Base-by-base conservation (phyloP, 805 yeast genomes). In the Saccharomycopsis schoenii region DNA sequence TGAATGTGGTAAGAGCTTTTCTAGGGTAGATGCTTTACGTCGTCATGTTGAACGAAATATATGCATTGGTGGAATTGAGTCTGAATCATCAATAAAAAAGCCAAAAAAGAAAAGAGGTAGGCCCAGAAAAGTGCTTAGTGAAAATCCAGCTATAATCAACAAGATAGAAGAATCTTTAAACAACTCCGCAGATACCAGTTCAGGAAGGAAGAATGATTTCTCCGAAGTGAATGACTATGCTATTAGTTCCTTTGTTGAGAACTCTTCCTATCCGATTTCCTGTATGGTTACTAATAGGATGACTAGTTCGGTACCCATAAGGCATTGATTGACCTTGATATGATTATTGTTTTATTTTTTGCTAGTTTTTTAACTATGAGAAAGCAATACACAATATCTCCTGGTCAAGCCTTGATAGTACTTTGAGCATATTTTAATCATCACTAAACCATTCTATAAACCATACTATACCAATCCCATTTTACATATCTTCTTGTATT, bases 1-100 rank as follows among this genome's bases (percentile, higher is more conserved):
- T 73, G 87, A 88, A 0, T 96, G 99, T 75, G 97, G 97, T n/a
- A 93, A 92, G 73, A 85, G 85, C 64, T 94, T 94, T 74, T 85
- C 93, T 1, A 79, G 98, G 62, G 86, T 88, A 59, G 97, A 94
- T 75, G 97, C 97, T 0, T 75, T 92, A 71, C 83, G 83, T 66
- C 81, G 93, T 64, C 99, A 93, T 70, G 77, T 89, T 65, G 77
- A 83, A 55, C 80, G 96, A 66, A 83, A 84, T 74, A 89, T 90
- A 47, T 92, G 97, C 69, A 67, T 74, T n/a, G 96, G 96, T 21
- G 96, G 93, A 1, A 71, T 83, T 11, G 71, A 72, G 2, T 73
- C 70, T 58, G 71, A 67, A 25, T 69, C 68, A n/a, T 71, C 70
- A n/a, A 61, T 65, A 64, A 70, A 66, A 47, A 70, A 69, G 56